Percentiles rank a stretch among this genome's conserved stretches.
phyloP scores from a whole-genome alignment of 2,329 filamentous ascomycete genomes.

The Madurella mycetomatis region DNA sequence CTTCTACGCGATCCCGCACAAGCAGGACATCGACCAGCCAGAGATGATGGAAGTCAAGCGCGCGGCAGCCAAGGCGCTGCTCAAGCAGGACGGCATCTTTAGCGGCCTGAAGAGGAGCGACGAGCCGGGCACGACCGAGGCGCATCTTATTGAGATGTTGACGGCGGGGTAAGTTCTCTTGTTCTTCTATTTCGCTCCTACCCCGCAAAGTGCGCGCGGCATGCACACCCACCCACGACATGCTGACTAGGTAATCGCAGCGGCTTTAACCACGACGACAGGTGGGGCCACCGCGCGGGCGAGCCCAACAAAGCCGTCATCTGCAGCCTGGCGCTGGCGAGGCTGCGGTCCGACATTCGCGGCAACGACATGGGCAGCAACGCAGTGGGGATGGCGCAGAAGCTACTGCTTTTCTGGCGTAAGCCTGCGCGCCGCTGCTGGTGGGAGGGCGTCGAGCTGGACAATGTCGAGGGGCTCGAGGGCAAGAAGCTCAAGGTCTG shows the following conservation, averaged over 20 bases:
- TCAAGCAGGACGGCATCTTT: slow-evolving; percentile 91
- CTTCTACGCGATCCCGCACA: slow-evolving; percentile 93
- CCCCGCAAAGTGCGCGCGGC: slow-evolving; percentile 5
- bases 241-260: slow-evolving; percentile 42
- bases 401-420: slow-evolving; percentile 94
- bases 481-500: slow-evolving; percentile 79
- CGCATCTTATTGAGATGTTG: slow-evolving; percentile 98
- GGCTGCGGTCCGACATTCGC: slow-evolving; percentile 86
- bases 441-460: slow-evolving; percentile 96
- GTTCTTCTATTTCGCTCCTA: neutral
- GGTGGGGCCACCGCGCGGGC: slow-evolving; percentile 93
- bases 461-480: slow-evolving; percentile 70
- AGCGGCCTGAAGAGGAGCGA: slow-evolving; percentile 92
- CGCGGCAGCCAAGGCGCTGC: slow-evolving; percentile 78
- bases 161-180: slow-evolving; percentile 76
- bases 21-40: slow-evolving; percentile 72
- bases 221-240: slow-evolving; percentile 5
- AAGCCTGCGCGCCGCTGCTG: slow-evolving; percentile 95
- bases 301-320: slow-evolving; percentile 98
- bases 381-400: slow-evolving; percentile 96
- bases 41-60: slow-evolving; percentile 98
- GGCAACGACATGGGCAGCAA: slow-evolving; percentile 70
- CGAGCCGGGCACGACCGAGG: slow-evolving; percentile 92
- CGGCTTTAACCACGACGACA: slow-evolving; percentile 93
- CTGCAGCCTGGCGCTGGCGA: slow-evolving; percentile 89